A percentile compares a stretch with the other conserved stretches of the same genome.
phyloP scores from a whole-genome alignment of 805 yeast genomes.

The Candida sithepensis region DNA sequence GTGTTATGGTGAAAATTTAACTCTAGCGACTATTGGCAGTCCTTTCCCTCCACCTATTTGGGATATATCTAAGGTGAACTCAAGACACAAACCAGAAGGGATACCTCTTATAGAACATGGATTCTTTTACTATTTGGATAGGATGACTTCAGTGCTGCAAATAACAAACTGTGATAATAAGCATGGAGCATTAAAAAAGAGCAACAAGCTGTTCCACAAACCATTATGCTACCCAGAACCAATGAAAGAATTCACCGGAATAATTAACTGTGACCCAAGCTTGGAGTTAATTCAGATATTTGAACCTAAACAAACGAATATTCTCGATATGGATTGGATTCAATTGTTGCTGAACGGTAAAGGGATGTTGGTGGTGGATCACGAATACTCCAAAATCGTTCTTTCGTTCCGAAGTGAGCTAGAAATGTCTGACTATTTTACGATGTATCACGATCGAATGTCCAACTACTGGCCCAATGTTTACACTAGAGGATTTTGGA shows the following conservation, averaged over 20 bases:
- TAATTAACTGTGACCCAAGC: conserved; percentile 10
- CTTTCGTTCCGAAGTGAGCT: conserved; percentile 17
- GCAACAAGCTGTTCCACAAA: background rate
- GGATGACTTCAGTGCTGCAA: conserved; percentile 16
- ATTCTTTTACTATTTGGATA: conserved; percentile 14
- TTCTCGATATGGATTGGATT: conserved; percentile 14
- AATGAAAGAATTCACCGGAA: conserved; percentile 11
- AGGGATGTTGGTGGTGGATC: conserved; percentile 18
- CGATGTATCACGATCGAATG: conserved; percentile 16
- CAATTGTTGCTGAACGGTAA: conserved; percentile 17
- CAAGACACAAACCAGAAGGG: conserved; percentile 19
- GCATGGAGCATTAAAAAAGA: conserved; percentile 10
- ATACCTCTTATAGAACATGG: conserved; percentile 3
- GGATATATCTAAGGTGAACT: conserved; percentile 16
- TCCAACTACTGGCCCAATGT: conserved; percentile 17
- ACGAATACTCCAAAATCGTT: conserved; percentile 14
- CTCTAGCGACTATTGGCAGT: background rate
- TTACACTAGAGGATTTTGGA: conserved; percentile 17
- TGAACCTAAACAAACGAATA: conserved; percentile 12
- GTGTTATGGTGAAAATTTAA: background rate
- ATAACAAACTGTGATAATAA: conserved; percentile 20
- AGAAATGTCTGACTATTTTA: conserved; percentile 17
- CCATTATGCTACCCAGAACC: conserved; percentile 8
- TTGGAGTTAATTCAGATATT: conserved; percentile 10
- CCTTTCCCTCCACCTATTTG: background rate